Percentiles rank a stretch among this genome's conserved stretches.
phyloP scores from a whole-genome alignment of 2,329 filamentous ascomycete genomes.

The Acephala macrosclerotiorum region DNA sequence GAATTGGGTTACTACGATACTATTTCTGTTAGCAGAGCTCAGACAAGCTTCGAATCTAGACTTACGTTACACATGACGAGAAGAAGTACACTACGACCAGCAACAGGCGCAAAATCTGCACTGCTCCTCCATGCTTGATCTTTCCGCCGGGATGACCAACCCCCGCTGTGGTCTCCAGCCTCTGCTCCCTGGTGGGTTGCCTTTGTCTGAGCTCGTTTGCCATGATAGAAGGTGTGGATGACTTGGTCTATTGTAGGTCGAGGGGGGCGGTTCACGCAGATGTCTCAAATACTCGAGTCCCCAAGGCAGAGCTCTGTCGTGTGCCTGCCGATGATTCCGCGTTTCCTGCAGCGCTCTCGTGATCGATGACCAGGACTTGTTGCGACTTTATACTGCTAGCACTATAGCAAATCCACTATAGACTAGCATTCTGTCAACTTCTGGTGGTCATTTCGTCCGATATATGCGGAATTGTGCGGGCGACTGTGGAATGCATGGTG shows the following conservation, averaged over 20 bases:
- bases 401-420: background rate
- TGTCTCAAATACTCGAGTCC: background rate
- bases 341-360: conserved; percentile 1
- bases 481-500: background rate
- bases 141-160: conserved; percentile 44
- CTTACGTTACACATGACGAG: conserved; percentile 41
- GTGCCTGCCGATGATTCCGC: conserved; percentile 28
- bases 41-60: background rate
- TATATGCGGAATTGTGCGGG: background rate
- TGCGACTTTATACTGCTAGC: conserved; percentile 4
- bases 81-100: conserved; percentile 41
- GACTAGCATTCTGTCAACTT: conserved; percentile 17
- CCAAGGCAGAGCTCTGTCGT: conserved; percentile 27
- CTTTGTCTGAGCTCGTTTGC: conserved; percentile 38
- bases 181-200: conserved; percentile 22
- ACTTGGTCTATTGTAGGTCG: background rate
- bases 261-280: background rate
- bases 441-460: conserved; percentile 15
- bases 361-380: conserved; percentile 6
- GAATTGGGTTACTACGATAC: conserved; percentile 75
- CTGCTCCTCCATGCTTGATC: conserved; percentile 41
- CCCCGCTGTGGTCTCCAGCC: conserved; percentile 13
- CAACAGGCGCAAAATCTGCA: conserved; percentile 41
- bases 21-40: conserved; percentile 45
- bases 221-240: conserved; percentile 28